Evolutionary conservation across 306 rosid genomes (phyloP), one percentile per base, ranked within the genome.

Genomic region (Quercus parvula): DNA sequence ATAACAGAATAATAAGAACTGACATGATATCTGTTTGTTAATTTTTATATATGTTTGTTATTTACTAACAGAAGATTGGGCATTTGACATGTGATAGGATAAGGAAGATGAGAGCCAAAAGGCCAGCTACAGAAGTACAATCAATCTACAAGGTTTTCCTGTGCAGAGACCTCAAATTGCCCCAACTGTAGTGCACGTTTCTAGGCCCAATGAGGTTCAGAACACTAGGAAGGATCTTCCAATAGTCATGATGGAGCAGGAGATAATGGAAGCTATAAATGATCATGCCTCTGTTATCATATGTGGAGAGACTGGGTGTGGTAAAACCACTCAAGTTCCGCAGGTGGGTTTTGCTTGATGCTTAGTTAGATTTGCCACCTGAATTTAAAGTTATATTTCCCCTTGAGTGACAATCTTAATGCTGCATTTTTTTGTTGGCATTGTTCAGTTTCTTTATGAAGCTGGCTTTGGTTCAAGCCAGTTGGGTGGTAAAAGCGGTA

Each of bases 221-320:
- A 85, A 88, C 5, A 81, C 83, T 79, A 90, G 98, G 83, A 91
- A 88, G 86, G 94, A 92, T 87, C 93, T 94, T 52, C 98, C 98
- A n/a, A 92, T 94, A 63, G 85, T 94, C 76, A 92, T 94, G 98
- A 92, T 92, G 98, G 97, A 94, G 85, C 98, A 94, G 75, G 98
- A 94, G 91, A 92, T 94, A 62, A 92, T 92, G 98, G 97, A 94
- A 88, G 97, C 98, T 74, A 79, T 94, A 64, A 89, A 83, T 87
- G 86, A 92, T 27, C 76, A 85, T 78, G 83, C 93, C n/a, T 86
- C 78, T 85, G 92, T 94, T 66, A 94, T 94, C 82, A 79, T 94
- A 81, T 94, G 98, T 41, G 98, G 98, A 90, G 97, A 94, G 82
- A 94, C 98, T 82, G 97, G 98, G 71, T 94, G 98, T 89, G 98